Base-by-base conservation (phyloP, 1,284 basidiomycete genomes). In the Ganoderma multipileum region DNA sequence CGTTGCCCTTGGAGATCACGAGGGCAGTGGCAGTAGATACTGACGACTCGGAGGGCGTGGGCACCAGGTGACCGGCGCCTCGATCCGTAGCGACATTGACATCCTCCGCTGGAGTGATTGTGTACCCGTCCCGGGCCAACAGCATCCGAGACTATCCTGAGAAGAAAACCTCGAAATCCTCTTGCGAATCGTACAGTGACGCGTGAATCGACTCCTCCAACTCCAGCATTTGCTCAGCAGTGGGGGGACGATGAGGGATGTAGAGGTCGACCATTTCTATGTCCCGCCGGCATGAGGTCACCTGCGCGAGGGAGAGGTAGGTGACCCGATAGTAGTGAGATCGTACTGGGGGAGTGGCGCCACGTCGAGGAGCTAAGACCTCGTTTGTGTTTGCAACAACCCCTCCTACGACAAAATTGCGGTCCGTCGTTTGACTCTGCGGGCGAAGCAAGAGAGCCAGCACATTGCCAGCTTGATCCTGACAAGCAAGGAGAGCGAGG, bases 401-500 rank as follows among this genome's bases (percentile, higher is more conserved):
- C 2, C 63, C 61, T 16, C 68, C 70, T 0, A 67, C 70, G 26
- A 57, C 47, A 50, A 39, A 71, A 47, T 68, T 55, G n/a, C n/a
- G n/a, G n/a, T n/a, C n/a, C n/a, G n/a, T n/a, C n/a, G n/a, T n/a
- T n/a, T n/a, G n/a, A n/a, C n/a, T n/a, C 3, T 61, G 63, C 1
- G 68, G 64, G 6, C 71, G 66, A 1, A 72, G 38, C 1, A 69
- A 50, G 28, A 72, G 66, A 2, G 66, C 44, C 1, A 68, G 41
- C 36, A 69, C 20, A 2, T 52, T 39, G 5, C 54, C 54, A 0
- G 38, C 9, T 3, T 6, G 5, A 20, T 72, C 66, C 44, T 64
- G 63, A 41, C 71, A 72, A 0, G 71, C 71, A 1, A 72, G 62
- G 2, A 69, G 61, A 1, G 68, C 71, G 30, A 68, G 47, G 28